These are phyloP conservation scores for Corymbia citriodora DNA, from an alignment of 441 rosid species.

Conservation along the genomic window DNA sequence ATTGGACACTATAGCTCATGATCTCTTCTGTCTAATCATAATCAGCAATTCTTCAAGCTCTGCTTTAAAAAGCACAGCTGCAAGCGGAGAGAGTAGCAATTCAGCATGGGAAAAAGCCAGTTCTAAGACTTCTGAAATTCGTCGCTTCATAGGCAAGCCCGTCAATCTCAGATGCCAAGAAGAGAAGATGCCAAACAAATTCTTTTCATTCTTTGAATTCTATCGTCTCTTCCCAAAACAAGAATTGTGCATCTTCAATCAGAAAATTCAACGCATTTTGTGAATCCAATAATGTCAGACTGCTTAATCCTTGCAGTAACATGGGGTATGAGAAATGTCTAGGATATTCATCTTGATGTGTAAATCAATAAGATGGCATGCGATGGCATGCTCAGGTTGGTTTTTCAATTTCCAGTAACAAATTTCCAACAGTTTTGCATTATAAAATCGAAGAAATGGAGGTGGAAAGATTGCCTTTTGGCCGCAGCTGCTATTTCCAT, in stretches of 20 bases:
- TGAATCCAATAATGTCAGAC: no score
- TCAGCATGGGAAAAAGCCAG: constrained; percentile 50
- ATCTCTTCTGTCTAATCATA: constrained; percentile 41
- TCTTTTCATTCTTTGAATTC: no score
- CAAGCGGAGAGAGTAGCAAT: constrained; percentile 66
- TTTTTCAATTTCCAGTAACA: no score
- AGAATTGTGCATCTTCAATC: no score
- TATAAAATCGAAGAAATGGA: neutral
- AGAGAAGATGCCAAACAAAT: constrained; percentile 24
- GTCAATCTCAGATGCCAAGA: constrained; percentile 75
- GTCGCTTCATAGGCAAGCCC: constrained; percentile 73
- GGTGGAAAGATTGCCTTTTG: neutral
- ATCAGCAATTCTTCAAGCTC: constrained; percentile 84
- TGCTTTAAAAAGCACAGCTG: constrained; percentile 90
- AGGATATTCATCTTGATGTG: no score
- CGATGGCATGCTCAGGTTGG: neutral
- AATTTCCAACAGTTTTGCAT: neutral
- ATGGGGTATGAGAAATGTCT: no score
- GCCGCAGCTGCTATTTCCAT: no score
- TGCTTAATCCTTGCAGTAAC: no score
- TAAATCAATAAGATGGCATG: no score
- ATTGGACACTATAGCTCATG: constrained; percentile 58
- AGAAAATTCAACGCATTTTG: no score
- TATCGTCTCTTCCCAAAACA: no score
- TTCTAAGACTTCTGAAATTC: constrained; percentile 56